A percentile compares a stretch with the other conserved stretches of the same genome.
Conservation (phyloP, 2,329 filamentous ascomycete genomes). For the Aspergillus sergii region DNA sequence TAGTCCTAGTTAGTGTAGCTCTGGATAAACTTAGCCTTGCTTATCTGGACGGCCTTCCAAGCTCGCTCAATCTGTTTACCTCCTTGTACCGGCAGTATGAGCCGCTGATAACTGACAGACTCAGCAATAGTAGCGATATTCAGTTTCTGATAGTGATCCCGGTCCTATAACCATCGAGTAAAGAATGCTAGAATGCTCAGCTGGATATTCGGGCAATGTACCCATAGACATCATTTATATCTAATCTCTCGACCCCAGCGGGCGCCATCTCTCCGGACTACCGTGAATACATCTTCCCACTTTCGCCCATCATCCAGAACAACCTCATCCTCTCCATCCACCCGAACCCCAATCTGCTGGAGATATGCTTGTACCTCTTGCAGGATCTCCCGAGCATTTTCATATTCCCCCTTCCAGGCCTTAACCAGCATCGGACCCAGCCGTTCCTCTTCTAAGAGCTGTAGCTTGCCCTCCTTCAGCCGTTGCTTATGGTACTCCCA, state of each 20-base stretch:
- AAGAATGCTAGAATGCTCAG: not conserved
- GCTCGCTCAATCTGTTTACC: too few relatives aligned
- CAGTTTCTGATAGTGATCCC: too few relatives aligned
- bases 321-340: conserved; percentile 6
- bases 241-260: not conserved
- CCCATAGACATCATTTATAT: not conserved
- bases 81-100: too few relatives aligned
- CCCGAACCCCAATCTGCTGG: conserved; percentile 7
- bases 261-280: too few relatives aligned
- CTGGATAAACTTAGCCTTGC: too few relatives aligned
- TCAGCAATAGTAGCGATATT: too few relatives aligned
- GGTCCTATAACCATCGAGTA: too few relatives aligned
- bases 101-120: too few relatives aligned
- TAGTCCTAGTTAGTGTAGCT: too few relatives aligned
- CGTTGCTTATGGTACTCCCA: conserved; percentile 1
- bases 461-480: conserved; percentile 9
- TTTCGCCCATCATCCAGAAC: too few relatives aligned
- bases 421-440: conserved; percentile 9
- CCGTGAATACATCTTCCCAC: too few relatives aligned
- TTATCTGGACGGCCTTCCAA: too few relatives aligned
- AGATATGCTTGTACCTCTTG: conserved; percentile 10
- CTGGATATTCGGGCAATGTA: not conserved
- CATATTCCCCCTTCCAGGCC: conserved; percentile 14
- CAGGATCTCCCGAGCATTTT: conserved; percentile 10
- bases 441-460: conserved; percentile 7